These are phyloP conservation scores for Hypoxylon cercidicola DNA, from an alignment of 495 filamentous ascomycete species.

Conservation along the genomic window DNA sequence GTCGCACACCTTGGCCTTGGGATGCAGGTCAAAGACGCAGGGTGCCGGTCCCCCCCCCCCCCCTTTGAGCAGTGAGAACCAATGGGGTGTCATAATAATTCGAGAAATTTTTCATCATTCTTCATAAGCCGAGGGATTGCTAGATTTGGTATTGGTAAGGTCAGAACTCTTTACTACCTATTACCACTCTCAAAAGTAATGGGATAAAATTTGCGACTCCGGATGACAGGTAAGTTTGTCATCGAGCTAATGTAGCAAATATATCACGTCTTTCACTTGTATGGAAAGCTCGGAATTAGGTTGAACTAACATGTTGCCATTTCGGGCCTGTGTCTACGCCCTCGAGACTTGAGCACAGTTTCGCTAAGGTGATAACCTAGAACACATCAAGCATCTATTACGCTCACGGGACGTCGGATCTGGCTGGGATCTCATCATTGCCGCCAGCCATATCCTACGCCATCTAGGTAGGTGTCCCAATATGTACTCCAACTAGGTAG, in stretches of 20 bases:
- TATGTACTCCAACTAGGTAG: conserved; percentile 3
- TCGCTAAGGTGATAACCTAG: no score
- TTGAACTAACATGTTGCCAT: neutral
- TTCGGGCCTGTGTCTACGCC: neutral
- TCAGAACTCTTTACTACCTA: no score
- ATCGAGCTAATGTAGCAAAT: no score
- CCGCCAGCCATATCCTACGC: neutral
- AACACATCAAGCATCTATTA: no score
- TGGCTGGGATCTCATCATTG: no score
- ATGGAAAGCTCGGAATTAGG: neutral
- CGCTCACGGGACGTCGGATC: no score
- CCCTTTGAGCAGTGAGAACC: conserved; percentile 8
- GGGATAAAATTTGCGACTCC: neutral
- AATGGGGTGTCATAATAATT: conserved; percentile 22
- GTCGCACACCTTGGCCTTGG: conserved; percentile 16
- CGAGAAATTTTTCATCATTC: conserved; percentile 2
- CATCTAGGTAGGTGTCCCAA: neutral
- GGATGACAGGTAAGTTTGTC: neutral
- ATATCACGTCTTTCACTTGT: no score
- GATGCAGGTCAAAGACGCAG: conserved; percentile 39
- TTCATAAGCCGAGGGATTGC: conserved; percentile 7
- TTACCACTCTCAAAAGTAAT: no score
- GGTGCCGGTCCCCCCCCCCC: conserved; percentile 12
- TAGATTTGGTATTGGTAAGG: neutral
- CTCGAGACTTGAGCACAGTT: conserved; percentile 5